phyloP scores from a whole-genome alignment of 23 red algal species.

The Gracilaria domingensis region DNA sequence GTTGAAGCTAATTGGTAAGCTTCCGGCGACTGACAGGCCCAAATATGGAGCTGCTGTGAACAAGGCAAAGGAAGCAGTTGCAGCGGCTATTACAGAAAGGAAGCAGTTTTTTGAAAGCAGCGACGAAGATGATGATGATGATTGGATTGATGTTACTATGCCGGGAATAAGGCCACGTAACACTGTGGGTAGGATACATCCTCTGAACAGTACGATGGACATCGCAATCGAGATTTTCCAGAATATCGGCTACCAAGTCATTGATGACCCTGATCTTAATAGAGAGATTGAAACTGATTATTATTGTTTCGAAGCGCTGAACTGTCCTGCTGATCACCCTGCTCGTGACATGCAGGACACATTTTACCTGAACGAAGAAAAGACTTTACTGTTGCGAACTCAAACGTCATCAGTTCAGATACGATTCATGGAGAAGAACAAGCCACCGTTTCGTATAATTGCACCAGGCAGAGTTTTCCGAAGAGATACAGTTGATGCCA shows the following conservation, averaged over 20 bases:
- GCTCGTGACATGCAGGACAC: constrained; percentile 93
- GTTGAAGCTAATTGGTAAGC: constrained; percentile 67
- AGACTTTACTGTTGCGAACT: constrained; percentile 66
- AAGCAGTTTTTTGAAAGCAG: constrained; percentile 41
- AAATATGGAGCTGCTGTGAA: constrained; percentile 76
- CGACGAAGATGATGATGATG: constrained; percentile 31
- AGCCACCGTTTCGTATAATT: constrained; percentile 81
- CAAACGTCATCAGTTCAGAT: constrained; percentile 86
- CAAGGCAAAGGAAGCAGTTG: constrained; percentile 68
- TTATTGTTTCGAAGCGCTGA: constrained; percentile 85
- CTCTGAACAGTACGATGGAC: constrained; percentile 75
- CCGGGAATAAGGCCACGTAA: constrained; percentile 55
- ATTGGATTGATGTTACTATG: constrained; percentile 85
- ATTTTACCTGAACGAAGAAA: constrained; percentile 67
- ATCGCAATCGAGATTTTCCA: constrained; percentile 68
- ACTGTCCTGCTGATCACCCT: constrained; percentile 80
- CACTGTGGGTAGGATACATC: constrained; percentile 67
- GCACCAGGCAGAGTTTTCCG: constrained; percentile 85
- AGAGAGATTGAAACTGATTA: constrained; percentile 87
- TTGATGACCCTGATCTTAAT: constrained; percentile 73
- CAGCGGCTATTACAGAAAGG: constrained; percentile 27
- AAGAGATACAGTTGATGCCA: constrained; percentile 75
- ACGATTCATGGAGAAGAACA: constrained; percentile 84
- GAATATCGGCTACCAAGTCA: constrained; percentile 73
- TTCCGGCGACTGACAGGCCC: constrained; percentile 62